phyloP scores from a whole-genome alignment of 441 rosid species.

The Pelargonium myrrhifolium region DNA sequence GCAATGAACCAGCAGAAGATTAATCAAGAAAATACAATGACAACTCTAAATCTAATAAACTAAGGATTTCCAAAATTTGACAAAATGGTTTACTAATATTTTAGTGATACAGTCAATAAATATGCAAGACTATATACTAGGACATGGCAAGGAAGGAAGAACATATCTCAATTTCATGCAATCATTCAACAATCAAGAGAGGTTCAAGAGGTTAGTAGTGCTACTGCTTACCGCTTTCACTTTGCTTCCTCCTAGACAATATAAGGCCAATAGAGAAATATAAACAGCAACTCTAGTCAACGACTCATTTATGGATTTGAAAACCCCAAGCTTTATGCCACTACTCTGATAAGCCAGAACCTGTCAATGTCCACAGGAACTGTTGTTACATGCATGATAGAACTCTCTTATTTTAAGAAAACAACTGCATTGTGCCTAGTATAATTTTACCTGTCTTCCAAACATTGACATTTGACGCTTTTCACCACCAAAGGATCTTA shows the following conservation, averaged over 20 bases:
- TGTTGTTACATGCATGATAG: conserved; percentile 7
- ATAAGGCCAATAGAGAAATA: conserved; percentile 72
- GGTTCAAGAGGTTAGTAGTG: conserved; percentile 22
- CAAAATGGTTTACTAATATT: background rate
- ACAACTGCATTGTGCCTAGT: conserved; percentile 4
- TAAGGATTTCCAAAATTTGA: background rate
- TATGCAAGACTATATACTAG: background rate
- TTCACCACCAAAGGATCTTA: conserved; percentile 94
- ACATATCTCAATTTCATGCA: background rate
- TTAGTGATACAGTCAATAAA: background rate
- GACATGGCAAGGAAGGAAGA: conserved; percentile 3
- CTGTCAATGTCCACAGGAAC: conserved; percentile 35
- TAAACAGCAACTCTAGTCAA: conserved; percentile 85
- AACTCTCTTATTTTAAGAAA: conserved; percentile 10
- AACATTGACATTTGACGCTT: conserved; percentile 79
- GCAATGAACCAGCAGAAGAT: background rate
- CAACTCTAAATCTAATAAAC: background rate
- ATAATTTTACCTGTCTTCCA: conserved; percentile 57
- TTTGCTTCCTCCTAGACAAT: conserved; percentile 90
- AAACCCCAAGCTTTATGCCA: conserved; percentile 86
- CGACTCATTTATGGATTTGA: conserved; percentile 81
- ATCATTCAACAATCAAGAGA: conserved; percentile 6
- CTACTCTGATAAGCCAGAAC: conserved; percentile 74
- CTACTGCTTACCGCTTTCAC: conserved; percentile 81
- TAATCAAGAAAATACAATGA: background rate